Conservation (phyloP, 768 basidiomycete genomes). For the Russula olivacea region DNA sequence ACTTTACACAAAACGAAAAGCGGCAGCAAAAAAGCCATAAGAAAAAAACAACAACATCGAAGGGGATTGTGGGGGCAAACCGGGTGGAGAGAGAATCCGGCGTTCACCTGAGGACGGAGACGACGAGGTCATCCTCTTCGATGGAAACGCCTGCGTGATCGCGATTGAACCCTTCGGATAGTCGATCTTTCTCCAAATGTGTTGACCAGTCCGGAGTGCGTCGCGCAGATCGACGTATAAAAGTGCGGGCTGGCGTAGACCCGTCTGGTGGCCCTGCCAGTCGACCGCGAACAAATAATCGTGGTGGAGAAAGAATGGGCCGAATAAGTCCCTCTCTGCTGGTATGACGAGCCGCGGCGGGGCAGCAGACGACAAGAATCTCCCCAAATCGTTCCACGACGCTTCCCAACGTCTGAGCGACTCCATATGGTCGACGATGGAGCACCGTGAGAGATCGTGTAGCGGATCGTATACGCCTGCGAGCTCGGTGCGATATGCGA, state of each 20-base stretch:
- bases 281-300: conserved; percentile 13
- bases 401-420: conserved; percentile 14
- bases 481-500: background rate
- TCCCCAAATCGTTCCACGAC: conserved; percentile 3
- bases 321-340: conserved; percentile 12
- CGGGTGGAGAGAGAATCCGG: background rate
- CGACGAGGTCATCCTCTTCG: conserved; percentile 18
- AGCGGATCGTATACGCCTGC: conserved; percentile 12
- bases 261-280: conserved; percentile 9
- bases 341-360: conserved; percentile 7
- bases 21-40: background rate
- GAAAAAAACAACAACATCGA: background rate
- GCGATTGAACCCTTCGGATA: conserved; percentile 12
- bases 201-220: conserved; percentile 5
- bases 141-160: conserved; percentile 17
- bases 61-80: background rate
- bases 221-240: conserved; percentile 13
- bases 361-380: background rate
- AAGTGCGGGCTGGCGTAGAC: background rate
- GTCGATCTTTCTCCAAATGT: conserved; percentile 12
- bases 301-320: conserved; percentile 16
- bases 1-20: background rate
- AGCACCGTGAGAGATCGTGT: background rate
- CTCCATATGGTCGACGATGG: conserved; percentile 6
- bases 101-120: conserved; percentile 18